phyloP scores from a whole-genome alignment of 345 rosid species.

The Psidium friedrichsthalianum region DNA sequence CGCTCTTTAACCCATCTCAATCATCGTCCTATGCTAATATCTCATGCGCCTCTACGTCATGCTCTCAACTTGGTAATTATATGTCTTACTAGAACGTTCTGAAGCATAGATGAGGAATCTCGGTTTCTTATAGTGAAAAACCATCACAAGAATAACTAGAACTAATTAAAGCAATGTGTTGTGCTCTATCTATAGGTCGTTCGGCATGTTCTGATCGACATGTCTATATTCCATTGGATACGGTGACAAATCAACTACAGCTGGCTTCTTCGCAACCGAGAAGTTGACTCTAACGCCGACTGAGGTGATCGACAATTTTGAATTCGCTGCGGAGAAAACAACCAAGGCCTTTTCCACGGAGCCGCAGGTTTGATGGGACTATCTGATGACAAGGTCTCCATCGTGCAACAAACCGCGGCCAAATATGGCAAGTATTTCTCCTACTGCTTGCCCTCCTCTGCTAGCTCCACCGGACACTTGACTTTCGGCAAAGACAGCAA shows the following conservation, averaged over 20 bases:
- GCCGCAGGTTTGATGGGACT: slow-evolving; percentile 6
- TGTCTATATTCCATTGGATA: slow-evolving; percentile 8
- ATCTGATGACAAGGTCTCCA: not conserved
- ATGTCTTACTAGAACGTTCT: not conserved
- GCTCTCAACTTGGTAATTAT: not conserved
- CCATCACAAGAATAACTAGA: not conserved
- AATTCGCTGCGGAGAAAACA: slow-evolving; percentile 20
- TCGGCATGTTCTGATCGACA: slow-evolving; percentile 3
- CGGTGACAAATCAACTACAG: slow-evolving; percentile 1
- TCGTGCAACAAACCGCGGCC: slow-evolving; percentile 8
- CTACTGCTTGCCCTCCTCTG: slow-evolving; percentile 17
- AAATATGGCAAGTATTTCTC: slow-evolving; percentile 13
- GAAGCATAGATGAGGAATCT: too few relatives aligned
- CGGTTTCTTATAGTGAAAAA: not conserved
- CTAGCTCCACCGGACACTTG: slow-evolving; percentile 13
- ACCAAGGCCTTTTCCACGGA: not conserved
- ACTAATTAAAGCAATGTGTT: not conserved
- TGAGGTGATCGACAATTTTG: not conserved
- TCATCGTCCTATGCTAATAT: slow-evolving; percentile 11
- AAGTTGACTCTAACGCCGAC: not conserved
- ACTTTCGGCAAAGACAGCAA: not conserved
- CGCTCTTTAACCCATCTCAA: slow-evolving; percentile 5
- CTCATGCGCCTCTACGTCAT: not conserved
- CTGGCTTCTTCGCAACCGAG: slow-evolving; percentile 3
- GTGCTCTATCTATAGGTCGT: not conserved